Percentiles rank a stretch among this genome's conserved stretches.
phyloP scores from a whole-genome alignment of 2,329 filamentous ascomycete species.

The Beauveria australis region DNA sequence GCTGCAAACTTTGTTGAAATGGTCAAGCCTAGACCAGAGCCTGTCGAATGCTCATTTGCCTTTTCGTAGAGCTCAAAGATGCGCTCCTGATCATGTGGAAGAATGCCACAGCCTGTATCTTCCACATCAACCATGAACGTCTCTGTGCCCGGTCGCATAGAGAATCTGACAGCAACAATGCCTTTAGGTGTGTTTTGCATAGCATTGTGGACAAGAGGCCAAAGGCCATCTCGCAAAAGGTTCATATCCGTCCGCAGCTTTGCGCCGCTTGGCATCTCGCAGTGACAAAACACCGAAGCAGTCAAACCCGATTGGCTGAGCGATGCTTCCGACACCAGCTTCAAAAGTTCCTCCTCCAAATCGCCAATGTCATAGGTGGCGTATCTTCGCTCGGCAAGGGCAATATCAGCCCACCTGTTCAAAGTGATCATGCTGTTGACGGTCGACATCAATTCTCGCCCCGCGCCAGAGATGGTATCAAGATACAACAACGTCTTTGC shows the following conservation, averaged over 20 bases:
- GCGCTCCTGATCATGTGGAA: constrained; percentile 23
- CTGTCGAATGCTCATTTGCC: constrained; percentile 25
- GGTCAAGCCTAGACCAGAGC: constrained; percentile 35
- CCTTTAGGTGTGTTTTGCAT: neutral
- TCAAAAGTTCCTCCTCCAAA: neutral
- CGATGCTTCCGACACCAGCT: neutral
- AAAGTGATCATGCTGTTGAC: constrained; percentile 37
- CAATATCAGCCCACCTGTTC: constrained; percentile 30
- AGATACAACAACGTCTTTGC: constrained; percentile 16
- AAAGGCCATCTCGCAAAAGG: neutral
- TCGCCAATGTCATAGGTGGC: constrained; percentile 14
- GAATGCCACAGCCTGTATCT: constrained; percentile 35
- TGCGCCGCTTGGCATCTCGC: neutral
- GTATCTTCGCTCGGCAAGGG: constrained; percentile 21
- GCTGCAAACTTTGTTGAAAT: constrained; percentile 32
- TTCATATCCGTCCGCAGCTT: neutral
- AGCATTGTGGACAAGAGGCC: neutral
- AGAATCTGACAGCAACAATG: constrained; percentile 20
- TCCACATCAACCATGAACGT: constrained; percentile 30
- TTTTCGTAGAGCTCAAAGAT: constrained; percentile 38
- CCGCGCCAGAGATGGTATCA: constrained; percentile 5
- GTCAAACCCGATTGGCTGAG: neutral
- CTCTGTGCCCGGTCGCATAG: constrained; percentile 21
- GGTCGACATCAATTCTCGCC: neutral
- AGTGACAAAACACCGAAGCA: neutral